These are phyloP conservation scores for Betula pendula DNA, from an alignment of 306 rosid species.

Conservation along the genomic window DNA sequence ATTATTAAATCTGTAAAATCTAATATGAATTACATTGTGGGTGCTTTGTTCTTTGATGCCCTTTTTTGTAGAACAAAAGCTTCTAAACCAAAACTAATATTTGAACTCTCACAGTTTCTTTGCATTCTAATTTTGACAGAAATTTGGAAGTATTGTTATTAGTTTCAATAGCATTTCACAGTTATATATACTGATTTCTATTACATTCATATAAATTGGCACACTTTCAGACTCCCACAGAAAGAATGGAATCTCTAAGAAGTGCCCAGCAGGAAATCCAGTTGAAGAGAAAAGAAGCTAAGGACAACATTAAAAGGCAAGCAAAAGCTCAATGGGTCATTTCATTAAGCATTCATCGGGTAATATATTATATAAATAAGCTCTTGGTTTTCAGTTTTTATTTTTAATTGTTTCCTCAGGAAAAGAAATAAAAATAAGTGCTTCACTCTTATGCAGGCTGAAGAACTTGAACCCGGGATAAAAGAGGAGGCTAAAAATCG, in stretches of 20 bases:
- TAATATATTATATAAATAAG: conserved; percentile 9
- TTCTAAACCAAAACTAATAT: too few species aligned
- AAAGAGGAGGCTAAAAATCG: conserved; percentile 40
- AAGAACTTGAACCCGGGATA: conserved; percentile 48
- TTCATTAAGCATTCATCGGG: conserved; percentile 58
- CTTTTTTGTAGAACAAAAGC: too few species aligned
- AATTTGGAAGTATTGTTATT: too few species aligned
- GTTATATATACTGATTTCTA: too few species aligned
- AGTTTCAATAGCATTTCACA: too few species aligned
- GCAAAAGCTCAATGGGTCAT: conserved; percentile 76
- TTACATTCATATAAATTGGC: not conserved
- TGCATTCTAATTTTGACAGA: too few species aligned
- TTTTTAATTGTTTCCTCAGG: too few species aligned
- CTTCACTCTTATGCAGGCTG: conserved; percentile 35
- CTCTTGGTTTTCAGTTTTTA: not conserved
- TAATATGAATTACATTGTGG: too few species aligned
- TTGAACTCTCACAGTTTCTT: too few species aligned
- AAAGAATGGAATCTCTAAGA: conserved; percentile 43
- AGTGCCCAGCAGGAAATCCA: conserved; percentile 37
- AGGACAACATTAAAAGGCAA: conserved; percentile 43
- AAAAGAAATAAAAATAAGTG: not conserved
- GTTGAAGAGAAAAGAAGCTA: conserved; percentile 53
- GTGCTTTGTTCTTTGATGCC: too few species aligned
- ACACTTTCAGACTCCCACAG: conserved; percentile 41
- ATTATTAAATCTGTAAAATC: too few species aligned